Conservation (phyloP, 2,329 filamentous ascomycete genomes). For the Aureobasidium sp. region DNA sequence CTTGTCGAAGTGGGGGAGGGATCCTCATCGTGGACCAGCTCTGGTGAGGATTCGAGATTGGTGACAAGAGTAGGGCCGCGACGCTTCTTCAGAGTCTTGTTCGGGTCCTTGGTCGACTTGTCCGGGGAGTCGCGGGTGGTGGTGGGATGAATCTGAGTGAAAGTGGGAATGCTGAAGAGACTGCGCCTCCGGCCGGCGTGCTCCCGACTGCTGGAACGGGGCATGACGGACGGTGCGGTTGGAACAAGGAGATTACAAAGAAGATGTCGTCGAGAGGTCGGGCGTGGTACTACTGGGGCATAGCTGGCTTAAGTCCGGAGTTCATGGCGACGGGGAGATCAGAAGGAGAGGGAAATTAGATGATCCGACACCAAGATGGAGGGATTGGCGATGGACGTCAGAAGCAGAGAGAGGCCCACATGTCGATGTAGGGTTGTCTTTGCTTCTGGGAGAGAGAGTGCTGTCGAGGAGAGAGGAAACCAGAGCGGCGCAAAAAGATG, state of each 20-base stretch:
- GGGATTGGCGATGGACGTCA: not conserved
- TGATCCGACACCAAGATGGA: not conserved
- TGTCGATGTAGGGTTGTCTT: not conserved
- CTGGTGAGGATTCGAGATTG: slow-evolving; percentile 18
- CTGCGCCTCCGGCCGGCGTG: slow-evolving; percentile 21
- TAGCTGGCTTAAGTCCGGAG: slow-evolving; percentile 9
- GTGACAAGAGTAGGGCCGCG: slow-evolving; percentile 20
- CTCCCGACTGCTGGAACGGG: slow-evolving; percentile 14
- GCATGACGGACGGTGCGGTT: slow-evolving; percentile 12
- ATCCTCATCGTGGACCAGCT: slow-evolving; percentile 17
- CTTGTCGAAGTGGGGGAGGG: slow-evolving; percentile 17
- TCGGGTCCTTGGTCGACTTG: slow-evolving; percentile 25
- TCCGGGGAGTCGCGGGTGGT: slow-evolving; percentile 7
- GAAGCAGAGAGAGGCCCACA: not conserved
- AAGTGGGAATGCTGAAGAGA: slow-evolving; percentile 26
- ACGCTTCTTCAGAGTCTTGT: slow-evolving; percentile 21
- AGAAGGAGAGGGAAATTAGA: slow-evolving; percentile 6
- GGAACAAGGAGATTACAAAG: not conserved
- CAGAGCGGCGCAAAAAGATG: not conserved
- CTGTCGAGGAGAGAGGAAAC: not conserved
- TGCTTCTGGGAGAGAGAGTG: not conserved
- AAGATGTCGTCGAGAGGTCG: not conserved
- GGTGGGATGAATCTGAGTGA: slow-evolving; percentile 20
- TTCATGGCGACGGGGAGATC: slow-evolving; percentile 1
- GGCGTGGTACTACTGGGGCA: not conserved